Base-by-base conservation (phyloP, 768 basidiomycete genomes). In the Suillus brevipes region DNA sequence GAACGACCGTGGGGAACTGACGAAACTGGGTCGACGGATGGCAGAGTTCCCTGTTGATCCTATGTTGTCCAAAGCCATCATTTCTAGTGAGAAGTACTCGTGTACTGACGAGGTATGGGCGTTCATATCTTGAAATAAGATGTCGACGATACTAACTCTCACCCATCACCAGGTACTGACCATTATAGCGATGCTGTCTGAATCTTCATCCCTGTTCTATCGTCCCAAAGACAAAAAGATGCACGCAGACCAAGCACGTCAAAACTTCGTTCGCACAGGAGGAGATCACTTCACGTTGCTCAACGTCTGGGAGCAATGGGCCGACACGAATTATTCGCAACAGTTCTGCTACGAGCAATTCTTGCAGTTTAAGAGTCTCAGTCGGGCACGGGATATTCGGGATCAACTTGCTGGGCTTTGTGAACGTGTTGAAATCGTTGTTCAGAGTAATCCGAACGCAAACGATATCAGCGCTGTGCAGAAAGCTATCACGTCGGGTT, bases 281-380 rank as follows among this genome's bases (percentile, higher is more conserved):
- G 97, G 97, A 28, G 97, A 99, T 72, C 97, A 99, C 79, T 99
- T 99, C 74, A 99, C 97, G 7, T 78, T 99, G 28, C 83, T 99
- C 34, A 99, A 99, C 74, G 94, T 99, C 14, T 99, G 95, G 91
- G 96, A 98, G 75, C 96, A 98, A 73, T 99, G 97, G 97, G 92
- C 92, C 23, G 97, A 99, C 67, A 94, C 96, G 28, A 95, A 95
- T 72, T 99, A 95, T 74, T 96, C 94, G 25, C 94, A 98, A 74
- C 94, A 96, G 71, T 97, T 94, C 79, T 96, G 94, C 72, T 97
- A 96, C 74, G 95, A 97, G 73, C 93, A 96, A 68, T 98, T 93
- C 79, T 77, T 97, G 58, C 96, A 97, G 74, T 95, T 90, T 84
- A 97, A 99, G 84, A 94, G 92, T 67, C 81, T 99, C 31, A 92